These are phyloP conservation scores for Verticillium alfalfae DNA, from an alignment of 2,329 filamentous ascomycete genomes.

Conservation along the genomic window DNA sequence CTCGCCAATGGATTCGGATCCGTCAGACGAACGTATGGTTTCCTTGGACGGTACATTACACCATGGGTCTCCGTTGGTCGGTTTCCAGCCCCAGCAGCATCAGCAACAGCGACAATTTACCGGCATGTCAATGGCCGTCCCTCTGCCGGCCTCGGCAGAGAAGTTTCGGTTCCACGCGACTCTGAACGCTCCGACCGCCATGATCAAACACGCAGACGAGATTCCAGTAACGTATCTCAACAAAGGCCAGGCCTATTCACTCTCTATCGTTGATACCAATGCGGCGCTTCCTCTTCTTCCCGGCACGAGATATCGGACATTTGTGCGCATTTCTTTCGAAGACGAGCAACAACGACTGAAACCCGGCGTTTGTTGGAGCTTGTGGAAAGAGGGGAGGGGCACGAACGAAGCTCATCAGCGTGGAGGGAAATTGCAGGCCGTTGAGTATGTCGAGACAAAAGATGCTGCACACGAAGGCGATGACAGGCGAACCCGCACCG, in stretches of 20 bases:
- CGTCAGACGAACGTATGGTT: conserved; percentile 43
- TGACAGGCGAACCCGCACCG: conserved; percentile 62
- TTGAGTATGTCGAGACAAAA: conserved; percentile 77
- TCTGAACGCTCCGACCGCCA: conserved; percentile 89
- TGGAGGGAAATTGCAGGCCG: conserved; percentile 86
- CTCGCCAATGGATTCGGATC: conserved; percentile 57
- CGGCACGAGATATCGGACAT: conserved; percentile 76
- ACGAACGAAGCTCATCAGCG: conserved; percentile 92
- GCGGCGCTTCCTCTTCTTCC: conserved; percentile 52
- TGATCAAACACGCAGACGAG: conserved; percentile 85
- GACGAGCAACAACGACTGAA: conserved; percentile 88
- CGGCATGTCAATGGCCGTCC: conserved; percentile 37
- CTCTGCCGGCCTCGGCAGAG: conserved; percentile 51
- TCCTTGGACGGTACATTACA: conserved; percentile 58
- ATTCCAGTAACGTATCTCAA: conserved; percentile 98
- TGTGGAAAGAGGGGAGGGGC: conserved; percentile 96
- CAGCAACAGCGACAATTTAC: conserved; percentile 48
- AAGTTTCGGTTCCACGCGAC: conserved; percentile 88
- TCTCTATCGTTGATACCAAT: conserved; percentile 75
- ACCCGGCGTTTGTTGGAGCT: conserved; percentile 75
- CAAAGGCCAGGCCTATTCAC: conserved; percentile 89
- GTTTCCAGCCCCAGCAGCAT: conserved; percentile 10
- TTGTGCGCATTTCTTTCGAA: conserved; percentile 92
- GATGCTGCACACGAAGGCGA: conserved; percentile 52
- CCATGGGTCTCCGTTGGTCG: conserved; percentile 53